These are phyloP conservation scores for Hyphodiscus hymeniophilus DNA, from an alignment of 495 filamentous ascomycete species.

Conservation along the genomic window DNA sequence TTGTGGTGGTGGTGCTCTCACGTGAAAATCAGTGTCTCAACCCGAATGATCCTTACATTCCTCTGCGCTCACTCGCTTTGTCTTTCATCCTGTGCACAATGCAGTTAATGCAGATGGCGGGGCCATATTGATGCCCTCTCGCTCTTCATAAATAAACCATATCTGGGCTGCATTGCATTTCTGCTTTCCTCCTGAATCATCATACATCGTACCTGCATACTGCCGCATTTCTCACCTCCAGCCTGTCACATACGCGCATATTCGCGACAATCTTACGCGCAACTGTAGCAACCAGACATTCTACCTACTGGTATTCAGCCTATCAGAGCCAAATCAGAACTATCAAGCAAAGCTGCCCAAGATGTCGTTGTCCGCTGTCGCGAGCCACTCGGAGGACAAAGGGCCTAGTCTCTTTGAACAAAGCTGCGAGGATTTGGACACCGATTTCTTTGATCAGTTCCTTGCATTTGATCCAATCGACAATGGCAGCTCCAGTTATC, in stretches of 20 bases:
- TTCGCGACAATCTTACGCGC: background rate
- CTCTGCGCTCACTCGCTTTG: background rate
- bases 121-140: background rate
- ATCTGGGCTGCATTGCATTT: conserved; percentile 15
- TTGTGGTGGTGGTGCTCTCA: background rate
- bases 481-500: conserved; percentile 3
- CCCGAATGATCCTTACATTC: conserved; percentile 11
- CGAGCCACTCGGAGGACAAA: conserved; percentile 4
- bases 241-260: background rate
- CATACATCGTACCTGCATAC: conserved; percentile 10
- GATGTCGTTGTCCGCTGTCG: conserved; percentile 18
- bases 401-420: conserved; percentile 7
- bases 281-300: no score
- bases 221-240: conserved; percentile 2
- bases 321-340: background rate
- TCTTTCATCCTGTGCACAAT: conserved; percentile 10
- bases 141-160: conserved; percentile 19
- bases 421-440: conserved; percentile 14
- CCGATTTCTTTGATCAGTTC: conserved; percentile 25
- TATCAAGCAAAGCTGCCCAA: conserved; percentile 1
- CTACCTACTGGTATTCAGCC: no score
- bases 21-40: background rate
- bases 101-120: conserved; percentile 17
- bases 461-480: conserved; percentile 15
- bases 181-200: conserved; percentile 11